phyloP scores from a whole-genome alignment of 208 protist genomes.

The Willaertia magna region DNA sequence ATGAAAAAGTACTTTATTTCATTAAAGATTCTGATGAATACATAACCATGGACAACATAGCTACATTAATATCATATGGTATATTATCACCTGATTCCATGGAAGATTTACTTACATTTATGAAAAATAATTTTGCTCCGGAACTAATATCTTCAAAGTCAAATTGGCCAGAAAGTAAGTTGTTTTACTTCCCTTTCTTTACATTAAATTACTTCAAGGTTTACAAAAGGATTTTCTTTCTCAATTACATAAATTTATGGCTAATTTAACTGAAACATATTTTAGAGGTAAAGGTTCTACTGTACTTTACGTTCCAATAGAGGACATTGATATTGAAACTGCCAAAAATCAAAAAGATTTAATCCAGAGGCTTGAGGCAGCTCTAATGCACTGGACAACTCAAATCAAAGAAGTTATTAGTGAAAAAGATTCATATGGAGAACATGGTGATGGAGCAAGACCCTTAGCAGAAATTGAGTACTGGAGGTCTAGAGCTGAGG shows the following conservation, averaged over 20 bases:
- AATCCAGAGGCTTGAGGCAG: slow-evolving; percentile 86
- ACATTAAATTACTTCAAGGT: slow-evolving; percentile 21
- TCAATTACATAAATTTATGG: slow-evolving; percentile 91
- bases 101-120: not conserved
- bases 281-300: slow-evolving; percentile 80
- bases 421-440: slow-evolving; percentile 54
- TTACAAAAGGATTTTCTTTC: slow-evolving; percentile 84
- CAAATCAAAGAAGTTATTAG: slow-evolving; percentile 93
- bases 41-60: not conserved
- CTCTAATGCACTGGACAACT: slow-evolving; percentile 94
- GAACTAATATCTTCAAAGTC: not conserved
- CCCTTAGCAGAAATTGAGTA: slow-evolving; percentile 89
- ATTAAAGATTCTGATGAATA: not conserved
- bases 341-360: slow-evolving; percentile 77
- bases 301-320: slow-evolving; percentile 90
- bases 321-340: slow-evolving; percentile 48
- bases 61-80: not conserved
- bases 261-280: slow-evolving; percentile 80
- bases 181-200: not conserved
- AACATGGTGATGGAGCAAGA: slow-evolving; percentile 42
- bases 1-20: not conserved
- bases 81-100: not conserved
- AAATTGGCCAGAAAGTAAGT: not conserved
- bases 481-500: slow-evolving; percentile 76
- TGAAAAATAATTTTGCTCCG: not conserved